Conservation (phyloP, 805 yeast species). For the Spathaspora sp. region DNA sequence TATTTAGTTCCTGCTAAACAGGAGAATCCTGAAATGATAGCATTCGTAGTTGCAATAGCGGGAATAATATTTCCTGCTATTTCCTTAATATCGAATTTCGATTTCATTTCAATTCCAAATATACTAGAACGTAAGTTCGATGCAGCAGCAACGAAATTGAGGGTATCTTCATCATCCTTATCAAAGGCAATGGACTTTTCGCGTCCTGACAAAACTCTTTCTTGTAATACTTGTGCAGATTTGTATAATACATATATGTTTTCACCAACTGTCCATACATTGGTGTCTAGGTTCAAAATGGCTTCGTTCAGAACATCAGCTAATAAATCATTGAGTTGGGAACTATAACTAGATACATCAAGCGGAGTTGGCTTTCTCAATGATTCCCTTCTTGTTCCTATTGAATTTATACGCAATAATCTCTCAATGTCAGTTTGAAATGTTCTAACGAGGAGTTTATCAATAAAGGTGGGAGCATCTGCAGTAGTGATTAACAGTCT, state of each 20-base stretch:
- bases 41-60: slow-evolving; percentile 97
- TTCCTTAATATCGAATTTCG: slow-evolving; percentile 85
- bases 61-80: slow-evolving; percentile 98
- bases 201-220: slow-evolving; percentile 37
- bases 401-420: slow-evolving; percentile 61
- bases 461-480: slow-evolving; percentile 16
- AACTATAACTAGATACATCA: slow-evolving; percentile 19
- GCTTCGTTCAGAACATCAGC: slow-evolving; percentile 15
- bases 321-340: slow-evolving; percentile 11
- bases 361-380: slow-evolving; percentile 69
- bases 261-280: slow-evolving; percentile 60
- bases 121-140: slow-evolving; percentile 72
- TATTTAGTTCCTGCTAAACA: slow-evolving; percentile 65
- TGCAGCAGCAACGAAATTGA: slow-evolving; percentile 82
- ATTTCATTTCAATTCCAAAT: slow-evolving; percentile 65
- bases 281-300: slow-evolving; percentile 32
- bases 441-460: slow-evolving; percentile 53
- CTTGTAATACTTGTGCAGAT: slow-evolving; percentile 47
- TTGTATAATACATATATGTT: slow-evolving; percentile 56
- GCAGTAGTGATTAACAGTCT: slow-evolving; percentile 14
- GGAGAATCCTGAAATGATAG: slow-evolving; percentile 88
- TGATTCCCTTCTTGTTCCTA: slow-evolving; percentile 56
- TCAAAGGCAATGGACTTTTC: slow-evolving; percentile 62
- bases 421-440: slow-evolving; percentile 77
- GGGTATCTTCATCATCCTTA: slow-evolving; percentile 91